These are phyloP conservation scores for Cerrena zonata DNA, from an alignment of 1,284 basidiomycete genomes.

Conservation along the genomic window DNA sequence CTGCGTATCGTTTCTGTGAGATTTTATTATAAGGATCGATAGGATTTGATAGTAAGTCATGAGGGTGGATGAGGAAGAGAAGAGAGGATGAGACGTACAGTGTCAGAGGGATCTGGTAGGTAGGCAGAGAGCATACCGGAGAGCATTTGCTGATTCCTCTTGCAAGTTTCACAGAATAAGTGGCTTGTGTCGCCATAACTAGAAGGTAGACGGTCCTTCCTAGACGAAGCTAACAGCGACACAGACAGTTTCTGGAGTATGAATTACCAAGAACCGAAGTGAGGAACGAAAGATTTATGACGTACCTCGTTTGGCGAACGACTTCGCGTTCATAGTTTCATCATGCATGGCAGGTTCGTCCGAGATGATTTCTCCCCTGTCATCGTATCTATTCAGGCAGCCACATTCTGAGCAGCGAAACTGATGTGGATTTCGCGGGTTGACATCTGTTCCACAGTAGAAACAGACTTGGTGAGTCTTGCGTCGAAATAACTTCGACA, in stretches of 20 bases:
- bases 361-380: constrained; percentile 67
- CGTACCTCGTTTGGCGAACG: constrained; percentile 73
- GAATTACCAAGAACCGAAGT: not conserved
- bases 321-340: constrained; percentile 59
- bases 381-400: constrained; percentile 69
- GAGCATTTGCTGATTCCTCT: constrained; percentile 84
- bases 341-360: constrained; percentile 87
- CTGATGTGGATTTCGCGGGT: constrained; percentile 42
- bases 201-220: constrained; percentile 61
- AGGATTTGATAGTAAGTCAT: not conserved
- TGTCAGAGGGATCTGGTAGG: constrained; percentile 58
- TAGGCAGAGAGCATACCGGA: constrained; percentile 85
- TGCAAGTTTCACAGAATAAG: constrained; percentile 80
- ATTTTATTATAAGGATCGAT: constrained; percentile 39
- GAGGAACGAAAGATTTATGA: constrained; percentile 8
- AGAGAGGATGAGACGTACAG: not conserved
- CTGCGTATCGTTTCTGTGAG: constrained; percentile 64
- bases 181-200: constrained; percentile 43
- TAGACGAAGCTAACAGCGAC: constrained; percentile 49
- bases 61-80: not conserved
- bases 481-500: constrained; percentile 32
- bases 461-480: constrained; percentile 44
- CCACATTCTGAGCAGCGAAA: constrained; percentile 65
- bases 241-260: constrained; percentile 6
- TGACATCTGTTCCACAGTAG: constrained; percentile 55